phyloP scores from a whole-genome alignment of 1,284 basidiomycete genomes.

The Papiliotrema fonsecae region DNA sequence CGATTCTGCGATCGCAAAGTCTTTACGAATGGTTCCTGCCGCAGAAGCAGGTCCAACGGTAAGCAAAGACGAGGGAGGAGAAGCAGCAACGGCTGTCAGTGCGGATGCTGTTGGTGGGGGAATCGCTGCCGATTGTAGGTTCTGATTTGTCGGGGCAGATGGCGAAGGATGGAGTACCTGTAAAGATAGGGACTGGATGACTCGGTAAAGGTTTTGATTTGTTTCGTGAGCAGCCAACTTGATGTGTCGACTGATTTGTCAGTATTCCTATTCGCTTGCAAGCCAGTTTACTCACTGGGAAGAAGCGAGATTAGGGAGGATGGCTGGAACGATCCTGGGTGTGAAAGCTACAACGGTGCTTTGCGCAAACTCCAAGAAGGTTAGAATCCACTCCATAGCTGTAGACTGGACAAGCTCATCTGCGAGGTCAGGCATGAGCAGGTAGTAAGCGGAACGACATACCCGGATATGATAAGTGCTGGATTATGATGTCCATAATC shows the following conservation, averaged over 20 bases:
- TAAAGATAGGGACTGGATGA: slow-evolving; percentile 75
- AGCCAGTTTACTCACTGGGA: slow-evolving; percentile 22
- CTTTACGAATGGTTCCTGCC: slow-evolving; percentile 23
- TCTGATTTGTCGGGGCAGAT: slow-evolving; percentile 9
- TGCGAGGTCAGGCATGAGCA: slow-evolving; percentile 32
- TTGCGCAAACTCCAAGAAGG: slow-evolving; percentile 81
- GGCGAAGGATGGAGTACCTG: slow-evolving; percentile 52
- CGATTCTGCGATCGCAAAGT: slow-evolving; percentile 16
- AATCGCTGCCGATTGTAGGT: slow-evolving; percentile 12
- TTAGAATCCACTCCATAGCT: slow-evolving; percentile 84
- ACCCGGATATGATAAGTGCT: slow-evolving; percentile 82
- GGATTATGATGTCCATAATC: slow-evolving; percentile 91
- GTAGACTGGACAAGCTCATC: slow-evolving; percentile 87
- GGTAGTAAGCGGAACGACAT: slow-evolving; percentile 38
- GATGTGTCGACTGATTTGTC: slow-evolving; percentile 59
- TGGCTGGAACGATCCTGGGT: slow-evolving; percentile 82
- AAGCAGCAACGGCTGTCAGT: slow-evolving; percentile 17
- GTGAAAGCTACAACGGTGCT: slow-evolving; percentile 94
- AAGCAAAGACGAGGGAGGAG: slow-evolving; percentile 20
- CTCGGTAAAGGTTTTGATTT: slow-evolving; percentile 76
- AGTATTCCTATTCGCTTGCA: neutral
- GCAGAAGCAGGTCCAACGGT: slow-evolving; percentile 6
- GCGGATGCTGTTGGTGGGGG: slow-evolving; percentile 23
- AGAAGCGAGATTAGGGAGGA: slow-evolving; percentile 86
- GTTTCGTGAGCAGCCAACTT: slow-evolving; percentile 79